These are phyloP conservation scores for Eucalyptus leucophloia DNA, from an alignment of 345 rosid genomes.

Conservation along the genomic window DNA sequence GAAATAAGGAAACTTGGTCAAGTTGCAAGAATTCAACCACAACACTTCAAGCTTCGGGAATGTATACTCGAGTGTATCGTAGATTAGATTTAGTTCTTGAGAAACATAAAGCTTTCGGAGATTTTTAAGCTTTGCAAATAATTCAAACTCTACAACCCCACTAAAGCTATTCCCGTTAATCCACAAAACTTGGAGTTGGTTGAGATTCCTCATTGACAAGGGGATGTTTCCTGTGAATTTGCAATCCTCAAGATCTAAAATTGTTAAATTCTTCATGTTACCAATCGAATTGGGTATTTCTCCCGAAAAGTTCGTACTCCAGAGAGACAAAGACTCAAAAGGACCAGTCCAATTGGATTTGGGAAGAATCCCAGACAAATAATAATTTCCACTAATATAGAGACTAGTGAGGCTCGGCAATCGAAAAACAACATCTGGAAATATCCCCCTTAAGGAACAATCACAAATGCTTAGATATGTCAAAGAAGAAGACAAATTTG, in stretches of 20 bases:
- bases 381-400: fast-evolving
- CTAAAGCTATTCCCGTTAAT: fast-evolving
- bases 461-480: fast-evolving
- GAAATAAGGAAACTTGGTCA: neutral
- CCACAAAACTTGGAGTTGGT: neutral
- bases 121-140: neutral
- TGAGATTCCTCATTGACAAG: fast-evolving
- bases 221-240: neutral
- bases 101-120: fast-evolving
- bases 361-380: neutral
- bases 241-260: neutral
- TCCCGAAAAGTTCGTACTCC: fast-evolving
- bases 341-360: neutral
- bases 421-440: neutral
- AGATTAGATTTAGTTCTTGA: neutral
- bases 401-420: neutral
- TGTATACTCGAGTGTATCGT: neutral
- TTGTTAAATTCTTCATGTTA: neutral
- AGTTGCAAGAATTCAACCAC: fast-evolving
- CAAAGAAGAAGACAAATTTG: neutral
- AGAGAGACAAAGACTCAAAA: neutral
- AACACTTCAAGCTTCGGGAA: neutral
- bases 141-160: neutral
- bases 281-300: neutral
- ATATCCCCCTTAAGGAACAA: neutral